phyloP scores from a whole-genome alignment of 192 early-diverging fungal genomes.

The Pilaira anomala region DNA sequence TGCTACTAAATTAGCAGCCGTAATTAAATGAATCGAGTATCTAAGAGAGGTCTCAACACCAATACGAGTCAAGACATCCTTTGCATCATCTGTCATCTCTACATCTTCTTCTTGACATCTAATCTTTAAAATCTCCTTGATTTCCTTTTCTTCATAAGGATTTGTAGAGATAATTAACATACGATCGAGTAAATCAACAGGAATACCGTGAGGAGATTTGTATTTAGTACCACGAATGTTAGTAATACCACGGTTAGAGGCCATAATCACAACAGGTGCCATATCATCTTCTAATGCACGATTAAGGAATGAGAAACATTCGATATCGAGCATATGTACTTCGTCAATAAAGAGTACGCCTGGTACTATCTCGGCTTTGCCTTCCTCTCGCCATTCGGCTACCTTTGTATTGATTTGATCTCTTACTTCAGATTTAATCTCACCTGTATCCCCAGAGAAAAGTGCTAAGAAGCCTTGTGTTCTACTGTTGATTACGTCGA shows the following conservation, averaged over 20 bases:
- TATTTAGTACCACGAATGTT: constrained; percentile 96
- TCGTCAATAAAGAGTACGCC: constrained; percentile 99
- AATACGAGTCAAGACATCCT: constrained; percentile 82
- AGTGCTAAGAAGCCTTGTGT: constrained; percentile 96
- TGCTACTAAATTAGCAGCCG: constrained; percentile 88
- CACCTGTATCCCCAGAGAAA: constrained; percentile 98
- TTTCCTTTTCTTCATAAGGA: constrained; percentile 81
- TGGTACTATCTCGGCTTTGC: constrained; percentile 96
- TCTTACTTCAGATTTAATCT: constrained; percentile 95
- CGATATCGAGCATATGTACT: constrained; percentile 99
- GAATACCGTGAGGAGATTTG: constrained; percentile 94
- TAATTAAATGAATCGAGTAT: constrained; percentile 95
- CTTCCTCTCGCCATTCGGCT: constrained; percentile 97
- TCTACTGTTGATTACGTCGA: constrained; percentile 97
- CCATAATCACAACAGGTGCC: constrained; percentile 99
- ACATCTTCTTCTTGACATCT: constrained; percentile 90
- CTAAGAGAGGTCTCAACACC: constrained; percentile 91
- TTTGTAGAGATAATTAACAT: constrained; percentile 92
- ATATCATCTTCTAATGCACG: constrained; percentile 93
- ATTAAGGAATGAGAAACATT: constrained; percentile 99
- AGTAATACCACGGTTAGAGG: constrained; percentile 96
- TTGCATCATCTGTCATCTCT: constrained; percentile 84
- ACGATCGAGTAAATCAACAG: constrained; percentile 93
- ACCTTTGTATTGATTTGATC: constrained; percentile 98
- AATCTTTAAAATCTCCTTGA: constrained; percentile 86